Percentiles rank a stretch among this genome's conserved stretches.
Conservation (phyloP, 345 rosid genomes). For the Eucalyptus sp. region DNA sequence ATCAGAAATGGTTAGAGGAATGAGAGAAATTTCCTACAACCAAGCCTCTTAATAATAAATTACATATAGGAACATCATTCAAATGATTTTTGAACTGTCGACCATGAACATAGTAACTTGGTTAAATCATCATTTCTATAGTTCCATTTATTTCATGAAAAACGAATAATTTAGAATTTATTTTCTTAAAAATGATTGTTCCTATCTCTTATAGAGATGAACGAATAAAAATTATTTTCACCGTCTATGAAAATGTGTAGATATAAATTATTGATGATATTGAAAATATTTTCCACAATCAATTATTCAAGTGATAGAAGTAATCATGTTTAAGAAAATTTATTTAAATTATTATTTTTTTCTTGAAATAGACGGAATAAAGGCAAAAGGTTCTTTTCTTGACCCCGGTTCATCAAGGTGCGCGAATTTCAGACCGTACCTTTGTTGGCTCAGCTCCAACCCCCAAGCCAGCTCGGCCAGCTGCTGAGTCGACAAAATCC, state of each 20-base stretch:
- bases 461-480: conserved; percentile 47
- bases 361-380: not conserved
- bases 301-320: no score
- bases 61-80: not conserved
- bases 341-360: no score
- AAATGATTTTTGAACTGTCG: not conserved
- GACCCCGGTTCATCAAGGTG: not conserved
- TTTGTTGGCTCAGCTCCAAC: conserved; percentile 40
- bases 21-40: not conserved
- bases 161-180: no score
- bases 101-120: not conserved
- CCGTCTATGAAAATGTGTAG: no score
- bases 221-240: no score
- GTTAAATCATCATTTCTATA: not conserved
- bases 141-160: no score
- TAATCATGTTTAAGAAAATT: no score
- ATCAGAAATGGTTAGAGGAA: not conserved
- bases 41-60: not conserved
- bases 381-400: not conserved
- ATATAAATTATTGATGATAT: no score
- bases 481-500: conserved; percentile 38
- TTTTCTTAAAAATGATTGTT: no score
- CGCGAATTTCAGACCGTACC: not conserved
- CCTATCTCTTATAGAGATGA: no score
- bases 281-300: no score